phyloP scores from a whole-genome alignment of 176 grass and related monocot genomes.

The Carex pumila region DNA sequence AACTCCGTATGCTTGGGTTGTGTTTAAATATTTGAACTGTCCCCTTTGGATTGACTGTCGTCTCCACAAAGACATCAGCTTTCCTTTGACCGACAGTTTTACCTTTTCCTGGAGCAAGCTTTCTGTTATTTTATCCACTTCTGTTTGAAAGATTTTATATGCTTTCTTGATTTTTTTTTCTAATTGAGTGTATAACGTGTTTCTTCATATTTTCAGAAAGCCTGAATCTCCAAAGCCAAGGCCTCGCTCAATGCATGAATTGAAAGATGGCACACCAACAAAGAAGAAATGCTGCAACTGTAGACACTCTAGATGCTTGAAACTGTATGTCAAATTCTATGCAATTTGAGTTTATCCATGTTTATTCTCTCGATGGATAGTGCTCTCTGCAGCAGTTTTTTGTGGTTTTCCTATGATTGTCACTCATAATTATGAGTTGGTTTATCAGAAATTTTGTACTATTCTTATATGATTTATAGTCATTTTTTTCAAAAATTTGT shows the following conservation, averaged over 20 bases:
- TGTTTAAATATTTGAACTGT: constrained; percentile 9
- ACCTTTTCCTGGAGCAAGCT: not conserved
- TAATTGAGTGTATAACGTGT: constrained; percentile 15
- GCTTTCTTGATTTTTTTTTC: not conserved
- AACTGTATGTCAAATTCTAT: constrained; percentile 57
- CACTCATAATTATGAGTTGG: not conserved
- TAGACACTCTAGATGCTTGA: constrained; percentile 87
- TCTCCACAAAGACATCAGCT: not conserved
- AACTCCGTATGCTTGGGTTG: not conserved
- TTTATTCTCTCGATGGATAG: not conserved
- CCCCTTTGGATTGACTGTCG: not conserved
- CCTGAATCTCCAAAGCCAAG: constrained; percentile 67
- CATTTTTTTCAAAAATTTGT: too few species aligned
- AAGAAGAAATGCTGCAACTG: constrained; percentile 98
- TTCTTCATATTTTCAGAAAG: constrained; percentile 45
- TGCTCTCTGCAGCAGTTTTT: not conserved
- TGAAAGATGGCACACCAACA: constrained; percentile 73
- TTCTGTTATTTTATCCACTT: not conserved
- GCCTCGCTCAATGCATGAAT: constrained; percentile 32
- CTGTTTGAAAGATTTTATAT: not conserved
- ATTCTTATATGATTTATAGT: not conserved
- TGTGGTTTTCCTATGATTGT: not conserved
- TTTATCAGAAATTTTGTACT: not conserved
- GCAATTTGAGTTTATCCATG: not conserved
- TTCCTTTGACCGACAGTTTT: not conserved